Percentiles rank a stretch among this genome's conserved stretches.
phyloP scores from a whole-genome alignment of 2,329 filamentous ascomycete genomes.

The Colletotrichum destructivum region DNA sequence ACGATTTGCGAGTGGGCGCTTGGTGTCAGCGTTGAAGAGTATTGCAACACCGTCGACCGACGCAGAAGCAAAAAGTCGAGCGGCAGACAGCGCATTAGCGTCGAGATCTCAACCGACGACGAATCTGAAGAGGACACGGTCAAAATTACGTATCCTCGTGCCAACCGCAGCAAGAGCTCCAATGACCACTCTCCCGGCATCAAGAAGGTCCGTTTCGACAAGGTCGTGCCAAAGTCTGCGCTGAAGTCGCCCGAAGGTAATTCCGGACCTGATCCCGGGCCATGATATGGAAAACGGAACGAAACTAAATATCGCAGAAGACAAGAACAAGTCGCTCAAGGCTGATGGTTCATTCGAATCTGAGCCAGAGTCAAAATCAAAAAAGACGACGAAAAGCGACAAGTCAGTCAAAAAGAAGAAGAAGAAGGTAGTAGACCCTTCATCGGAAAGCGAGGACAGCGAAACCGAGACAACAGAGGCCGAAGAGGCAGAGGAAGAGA shows the following conservation, averaged over 20 bases:
- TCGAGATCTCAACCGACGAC: constrained; percentile 66
- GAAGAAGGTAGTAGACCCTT: constrained; percentile 36
- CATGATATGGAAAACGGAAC: constrained; percentile 2
- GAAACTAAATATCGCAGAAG: constrained; percentile 30
- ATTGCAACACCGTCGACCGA: constrained; percentile 43
- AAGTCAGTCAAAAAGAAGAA: constrained; percentile 40
- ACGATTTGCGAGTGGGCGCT: constrained; percentile 59
- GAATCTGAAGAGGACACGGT: constrained; percentile 65
- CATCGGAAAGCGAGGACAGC: constrained; percentile 42
- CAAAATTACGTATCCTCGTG: constrained; percentile 64
- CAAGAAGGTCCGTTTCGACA: constrained; percentile 63
- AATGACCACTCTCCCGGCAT: constrained; percentile 33
- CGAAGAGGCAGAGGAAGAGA: constrained; percentile 46
- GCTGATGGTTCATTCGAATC: constrained; percentile 39
- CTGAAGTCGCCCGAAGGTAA: constrained; percentile 50
- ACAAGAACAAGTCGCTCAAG: constrained; percentile 11
- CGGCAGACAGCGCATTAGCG: constrained; percentile 47
- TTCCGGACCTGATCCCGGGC: neutral
- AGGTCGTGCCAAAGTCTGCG: constrained; percentile 53
- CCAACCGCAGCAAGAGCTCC: constrained; percentile 42
- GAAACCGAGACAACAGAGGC: constrained; percentile 44
- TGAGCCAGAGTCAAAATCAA: constrained; percentile 25
- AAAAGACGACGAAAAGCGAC: constrained; percentile 34
- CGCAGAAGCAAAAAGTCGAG: constrained; percentile 35
- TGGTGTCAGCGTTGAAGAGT: constrained; percentile 52